Evolutionary conservation across 2,329 filamentous ascomycete genomes (phyloP), one percentile per base, ranked within the genome.

Genomic region (Phoma herbarum): DNA sequence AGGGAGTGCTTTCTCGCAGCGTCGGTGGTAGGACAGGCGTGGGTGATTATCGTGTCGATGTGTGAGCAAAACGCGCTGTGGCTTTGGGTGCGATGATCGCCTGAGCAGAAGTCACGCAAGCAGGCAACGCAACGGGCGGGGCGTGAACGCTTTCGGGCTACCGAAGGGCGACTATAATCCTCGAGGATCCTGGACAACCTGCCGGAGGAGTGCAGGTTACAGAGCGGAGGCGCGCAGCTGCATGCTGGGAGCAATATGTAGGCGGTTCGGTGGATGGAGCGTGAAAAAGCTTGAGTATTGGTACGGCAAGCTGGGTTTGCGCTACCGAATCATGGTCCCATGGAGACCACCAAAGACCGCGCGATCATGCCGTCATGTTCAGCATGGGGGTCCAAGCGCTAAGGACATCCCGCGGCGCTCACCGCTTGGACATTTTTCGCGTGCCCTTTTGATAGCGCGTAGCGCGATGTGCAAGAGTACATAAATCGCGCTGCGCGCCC

Each of bases 271-370:
- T 46, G 53, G 44, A 52, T 54, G 59, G 43, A 48, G 57, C 50
- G 53, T 41, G 53, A 47, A 63, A 59, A 61, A 57, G 55, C 59
- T 57, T 59, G 55, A 61, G 48, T 55, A 35, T 61, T 61, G 57
- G 58, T 57, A 62, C 60, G 57, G 52, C 57, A 54, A 45, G 46
- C 52, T 50, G 35, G 31, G 50, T 43, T 54, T 52, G 50, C 45
- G 22, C 52, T 46, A 53, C 43, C 55, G 52, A 46, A 52, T 52
- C 47, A 59, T 53, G 56, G 49, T 52, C 49, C 42, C 47, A 53
- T 59, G 56, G 50, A 53, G 50, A 59, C 56, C 29, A 51, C 20
- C n/a, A 20, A 35, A 35, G 31, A 8, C 31, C 16, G 16, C 16
- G 7, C 12, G 2, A 51, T 59, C 49, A 59, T 59, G 56, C 53